Evolutionary conservation across 129 eudicot genomes (phyloP).

Genomic region (Flaveria brownii): DNA sequence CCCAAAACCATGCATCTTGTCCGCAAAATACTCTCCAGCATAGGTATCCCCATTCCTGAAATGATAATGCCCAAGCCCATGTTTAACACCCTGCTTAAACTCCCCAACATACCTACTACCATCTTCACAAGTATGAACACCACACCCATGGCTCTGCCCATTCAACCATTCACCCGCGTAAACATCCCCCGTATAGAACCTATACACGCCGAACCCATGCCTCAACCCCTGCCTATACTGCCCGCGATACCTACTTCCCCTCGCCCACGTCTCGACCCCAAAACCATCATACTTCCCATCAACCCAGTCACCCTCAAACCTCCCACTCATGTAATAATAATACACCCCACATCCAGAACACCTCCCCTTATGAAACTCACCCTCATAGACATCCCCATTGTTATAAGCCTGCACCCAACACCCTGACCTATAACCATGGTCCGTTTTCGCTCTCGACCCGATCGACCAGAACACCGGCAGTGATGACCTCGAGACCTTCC

Average conservation of each 20-base stretch:
- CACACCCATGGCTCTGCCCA: slow-evolving; percentile 97
- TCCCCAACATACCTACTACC: slow-evolving; percentile 96
- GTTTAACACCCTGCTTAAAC: slow-evolving; percentile 94
- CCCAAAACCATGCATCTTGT: slow-evolving; percentile 95
- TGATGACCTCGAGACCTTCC: slow-evolving; percentile 41
- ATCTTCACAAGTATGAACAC: slow-evolving; percentile 92
- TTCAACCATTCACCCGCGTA: slow-evolving; percentile 94
- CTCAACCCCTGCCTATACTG: slow-evolving; percentile 85
- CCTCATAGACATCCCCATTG: slow-evolving; percentile 98
- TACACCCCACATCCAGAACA: slow-evolving; percentile 95
- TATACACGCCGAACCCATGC: slow-evolving; percentile 84
- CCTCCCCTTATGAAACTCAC: slow-evolving; percentile 90
- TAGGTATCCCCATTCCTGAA: slow-evolving; percentile 94
- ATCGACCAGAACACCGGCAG: slow-evolving; percentile 92
- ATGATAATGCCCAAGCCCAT: slow-evolving; percentile 94
- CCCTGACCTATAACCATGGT: slow-evolving; percentile 59
- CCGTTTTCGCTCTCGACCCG: slow-evolving; percentile 53
- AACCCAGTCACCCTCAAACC: slow-evolving; percentile 97
- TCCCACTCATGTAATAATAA: slow-evolving; percentile 88
- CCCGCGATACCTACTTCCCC: slow-evolving; percentile 92
- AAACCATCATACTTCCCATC: slow-evolving; percentile 95
- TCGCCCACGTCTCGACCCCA: slow-evolving; percentile 96
- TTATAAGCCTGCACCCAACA: slow-evolving; percentile 83
- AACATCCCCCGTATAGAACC: slow-evolving; percentile 95
- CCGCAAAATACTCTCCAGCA: slow-evolving; percentile 96